phyloP scores from a whole-genome alignment of 2,329 filamentous ascomycete species.

The Fusarium sp. region DNA sequence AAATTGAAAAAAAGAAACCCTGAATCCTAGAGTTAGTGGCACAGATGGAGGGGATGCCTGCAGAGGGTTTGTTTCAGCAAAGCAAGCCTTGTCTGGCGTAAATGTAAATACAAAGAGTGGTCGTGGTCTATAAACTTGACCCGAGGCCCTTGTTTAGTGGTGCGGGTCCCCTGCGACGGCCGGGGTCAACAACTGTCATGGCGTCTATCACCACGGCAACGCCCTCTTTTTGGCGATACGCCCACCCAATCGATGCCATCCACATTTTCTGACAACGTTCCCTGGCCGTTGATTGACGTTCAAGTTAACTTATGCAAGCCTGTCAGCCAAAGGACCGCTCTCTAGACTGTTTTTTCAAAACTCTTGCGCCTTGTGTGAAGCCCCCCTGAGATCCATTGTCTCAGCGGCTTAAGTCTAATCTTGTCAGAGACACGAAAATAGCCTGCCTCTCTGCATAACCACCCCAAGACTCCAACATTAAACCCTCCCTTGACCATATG shows the following conservation, averaged over 20 bases:
- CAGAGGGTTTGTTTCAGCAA: slow-evolving; percentile 13
- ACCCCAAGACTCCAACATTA: not conserved
- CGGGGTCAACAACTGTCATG: slow-evolving; percentile 30
- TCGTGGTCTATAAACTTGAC: not conserved
- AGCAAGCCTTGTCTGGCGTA: slow-evolving; percentile 1
- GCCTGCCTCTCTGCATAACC: not conserved
- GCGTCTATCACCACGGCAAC: slow-evolving; percentile 39
- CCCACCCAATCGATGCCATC: not conserved
- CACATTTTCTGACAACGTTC: not conserved
- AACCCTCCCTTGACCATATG: slow-evolving; percentile 5
- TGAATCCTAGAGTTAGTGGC: slow-evolving; percentile 14
- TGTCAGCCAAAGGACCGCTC: not conserved
- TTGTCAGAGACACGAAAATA: not conserved
- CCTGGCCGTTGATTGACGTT: not conserved
- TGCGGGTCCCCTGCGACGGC: slow-evolving; percentile 5
- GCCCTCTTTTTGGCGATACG: not conserved
- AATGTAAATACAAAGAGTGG: slow-evolving; percentile 32
- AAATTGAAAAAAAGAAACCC: slow-evolving; percentile 10
- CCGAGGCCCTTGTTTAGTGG: slow-evolving; percentile 16
- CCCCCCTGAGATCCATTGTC: not conserved
- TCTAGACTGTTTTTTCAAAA: not conserved
- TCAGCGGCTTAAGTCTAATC: not conserved
- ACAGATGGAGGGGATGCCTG: slow-evolving; percentile 40
- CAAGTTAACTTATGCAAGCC: not conserved
- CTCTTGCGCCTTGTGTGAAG: not conserved